Evolutionary conservation across 768 basidiomycete genomes (phyloP), one percentile per base, ranked within the genome.

Genomic region (Auricularia sp.): DNA sequence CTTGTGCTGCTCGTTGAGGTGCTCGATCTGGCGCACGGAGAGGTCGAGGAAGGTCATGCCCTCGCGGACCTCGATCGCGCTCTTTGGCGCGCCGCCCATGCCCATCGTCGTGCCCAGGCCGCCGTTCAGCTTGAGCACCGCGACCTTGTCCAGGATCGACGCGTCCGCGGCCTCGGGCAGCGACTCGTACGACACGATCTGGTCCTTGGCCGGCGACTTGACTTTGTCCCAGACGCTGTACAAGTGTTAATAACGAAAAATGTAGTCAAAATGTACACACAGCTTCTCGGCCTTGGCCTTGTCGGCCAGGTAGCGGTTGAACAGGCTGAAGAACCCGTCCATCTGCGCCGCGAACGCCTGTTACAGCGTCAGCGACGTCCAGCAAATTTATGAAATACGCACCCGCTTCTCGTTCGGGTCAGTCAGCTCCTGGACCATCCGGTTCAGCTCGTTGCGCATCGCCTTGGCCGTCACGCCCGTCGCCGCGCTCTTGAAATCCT

Each of bases 41-140:
- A 98, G 83, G 75, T 98, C 95, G 67, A 98, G 85, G 85, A 97
- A 98, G 62, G 90, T 95, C 94, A 96, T 93, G 74, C 93, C 93
- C 70, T 97, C 90, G 78, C 96, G 90, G 78, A 96, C 93, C 72
- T 96, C 95, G 67, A 98, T 90, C 63, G 94, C 90, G 72, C 85
- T 87, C 82, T 96, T 98, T 66, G 80, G 80, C 23, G 93, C 93
- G 62, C 88, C 87, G 7, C 85, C 87, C 85, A 90, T 87, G 47
- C 89, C 91, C 88, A 92, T 90, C 66, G 90, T 93, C 35, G 90
- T 93, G 70, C 91, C 92, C 62, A 93, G 85, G 74, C 92, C 92
- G 72, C 94, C 94, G 74, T 97, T 95, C 72, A 95, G 87, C 79
- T 96, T 95, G 78, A 96, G 87, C 44, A 97, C 90, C 58, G 92